Conservation (phyloP, 2,329 filamentous ascomycete species). For the Shiraia bambusicola region DNA sequence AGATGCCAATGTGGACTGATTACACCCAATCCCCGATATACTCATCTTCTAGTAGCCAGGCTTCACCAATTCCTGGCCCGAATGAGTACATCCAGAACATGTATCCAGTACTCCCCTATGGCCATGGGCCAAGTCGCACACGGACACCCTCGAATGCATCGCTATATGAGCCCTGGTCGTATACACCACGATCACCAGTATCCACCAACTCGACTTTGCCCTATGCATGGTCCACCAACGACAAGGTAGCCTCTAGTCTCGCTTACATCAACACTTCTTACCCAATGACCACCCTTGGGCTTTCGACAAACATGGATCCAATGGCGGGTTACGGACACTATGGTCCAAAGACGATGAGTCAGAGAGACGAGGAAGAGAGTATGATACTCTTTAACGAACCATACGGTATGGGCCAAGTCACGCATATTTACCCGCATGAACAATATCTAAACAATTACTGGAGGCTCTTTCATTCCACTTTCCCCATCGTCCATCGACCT, state of each 20-base stretch:
- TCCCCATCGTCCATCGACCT: constrained; percentile 48
- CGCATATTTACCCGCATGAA: constrained; percentile 37
- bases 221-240: constrained; percentile 32
- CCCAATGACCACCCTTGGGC: constrained; percentile 25
- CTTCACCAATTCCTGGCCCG: constrained; percentile 30
- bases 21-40: constrained; percentile 34
- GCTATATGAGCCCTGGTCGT: constrained; percentile 35
- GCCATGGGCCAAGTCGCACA: constrained; percentile 28
- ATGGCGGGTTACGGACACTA: constrained; percentile 31
- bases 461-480: constrained; percentile 48
- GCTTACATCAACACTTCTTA: constrained; percentile 30
- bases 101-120: constrained; percentile 33
- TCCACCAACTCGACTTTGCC: constrained; percentile 39
- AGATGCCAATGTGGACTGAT: constrained; percentile 2
- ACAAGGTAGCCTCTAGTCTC: constrained; percentile 30
- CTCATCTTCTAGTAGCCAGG: constrained; percentile 39
- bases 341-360: constrained; percentile 34
- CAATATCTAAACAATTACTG: constrained; percentile 50
- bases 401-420: constrained; percentile 42
- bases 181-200: constrained; percentile 37
- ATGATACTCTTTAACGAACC: constrained; percentile 37
- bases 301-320: constrained; percentile 19
- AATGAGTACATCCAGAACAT: constrained; percentile 29
- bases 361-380: constrained; percentile 42
- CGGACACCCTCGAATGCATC: constrained; percentile 43